These are phyloP conservation scores for Phoma sp. DNA, from an alignment of 2,329 filamentous ascomycete species.

Conservation along the genomic window DNA sequence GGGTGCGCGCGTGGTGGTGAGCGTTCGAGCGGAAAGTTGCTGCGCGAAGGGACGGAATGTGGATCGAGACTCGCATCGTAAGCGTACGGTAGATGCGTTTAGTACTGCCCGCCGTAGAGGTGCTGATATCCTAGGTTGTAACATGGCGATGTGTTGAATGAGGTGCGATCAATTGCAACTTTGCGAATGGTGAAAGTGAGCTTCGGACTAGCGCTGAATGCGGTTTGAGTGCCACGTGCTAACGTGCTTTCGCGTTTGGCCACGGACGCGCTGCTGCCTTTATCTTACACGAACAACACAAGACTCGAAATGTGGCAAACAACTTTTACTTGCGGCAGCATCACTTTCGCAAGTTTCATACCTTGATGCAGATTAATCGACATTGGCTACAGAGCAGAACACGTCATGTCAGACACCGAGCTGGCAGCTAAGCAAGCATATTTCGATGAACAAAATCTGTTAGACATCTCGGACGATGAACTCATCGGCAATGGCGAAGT, in stretches of 20 bases:
- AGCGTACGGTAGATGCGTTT: conserved; percentile 23
- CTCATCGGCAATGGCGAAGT: conserved; percentile 23
- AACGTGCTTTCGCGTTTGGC: conserved; percentile 33
- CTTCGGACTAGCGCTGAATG: conserved; percentile 22
- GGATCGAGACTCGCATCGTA: conserved; percentile 24
- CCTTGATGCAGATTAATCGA: background rate
- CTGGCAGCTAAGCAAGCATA: conserved; percentile 39
- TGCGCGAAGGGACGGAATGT: conserved; percentile 19
- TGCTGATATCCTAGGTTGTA: conserved; percentile 40
- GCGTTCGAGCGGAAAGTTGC: conserved; percentile 26
- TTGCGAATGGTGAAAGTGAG: conserved; percentile 22
- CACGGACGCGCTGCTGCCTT: conserved; percentile 18
- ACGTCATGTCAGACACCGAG: conserved; percentile 32
- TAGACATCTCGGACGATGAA: conserved; percentile 43
- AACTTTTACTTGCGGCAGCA: background rate
- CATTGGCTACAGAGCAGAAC: background rate
- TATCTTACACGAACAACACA: conserved; percentile 21
- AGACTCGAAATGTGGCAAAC: background rate
- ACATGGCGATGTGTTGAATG: conserved; percentile 30
- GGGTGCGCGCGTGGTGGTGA: conserved; percentile 35
- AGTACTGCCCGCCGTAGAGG: conserved; percentile 25
- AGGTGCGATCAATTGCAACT: conserved; percentile 12
- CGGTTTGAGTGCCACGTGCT: conserved; percentile 13
- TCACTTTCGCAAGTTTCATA: background rate
- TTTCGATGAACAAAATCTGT: conserved; percentile 39